Evolutionary conservation across 306 rosid genomes (phyloP).

Genomic region (Begonia fuchsioides): DNA sequence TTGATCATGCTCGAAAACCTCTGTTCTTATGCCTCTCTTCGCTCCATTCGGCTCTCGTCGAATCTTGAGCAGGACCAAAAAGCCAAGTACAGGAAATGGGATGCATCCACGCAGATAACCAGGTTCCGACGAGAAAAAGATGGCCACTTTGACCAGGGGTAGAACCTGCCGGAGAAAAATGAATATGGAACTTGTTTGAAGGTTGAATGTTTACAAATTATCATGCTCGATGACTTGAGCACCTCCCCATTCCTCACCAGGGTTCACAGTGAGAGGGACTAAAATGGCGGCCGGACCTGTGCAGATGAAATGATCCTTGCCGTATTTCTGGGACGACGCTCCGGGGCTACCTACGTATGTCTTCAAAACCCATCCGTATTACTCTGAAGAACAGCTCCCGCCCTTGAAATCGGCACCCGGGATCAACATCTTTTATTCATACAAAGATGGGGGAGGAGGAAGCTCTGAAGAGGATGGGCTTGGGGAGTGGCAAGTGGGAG

Average conservation of each 20-base stretch:
- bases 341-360: conserved; percentile 86
- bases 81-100: too few species aligned
- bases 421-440: too few species aligned
- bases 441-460: conserved; percentile 12
- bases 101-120: too few species aligned
- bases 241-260: conserved; percentile 86
- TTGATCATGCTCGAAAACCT: too few species aligned
- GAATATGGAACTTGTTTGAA: neutral
- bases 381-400: conserved; percentile 75
- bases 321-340: conserved; percentile 58
- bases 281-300: conserved; percentile 91
- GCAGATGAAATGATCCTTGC: conserved; percentile 71
- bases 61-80: too few species aligned
- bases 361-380: conserved; percentile 92
- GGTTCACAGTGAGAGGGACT: conserved; percentile 67
- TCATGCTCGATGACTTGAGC: conserved; percentile 95
- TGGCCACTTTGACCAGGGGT: too few species aligned
- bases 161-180: neutral
- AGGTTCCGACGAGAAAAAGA: too few species aligned
- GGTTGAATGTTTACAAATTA: conserved; percentile 30
- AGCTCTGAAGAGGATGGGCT: conserved; percentile 34
- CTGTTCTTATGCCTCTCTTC: too few species aligned
- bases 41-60: too few species aligned
- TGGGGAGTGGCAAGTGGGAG: conserved; percentile 65
- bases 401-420: conserved; percentile 32